These are phyloP conservation scores for Yamadazyma atlantica DNA, from an alignment of 1,139 yeast species.

Conservation along the genomic window DNA sequence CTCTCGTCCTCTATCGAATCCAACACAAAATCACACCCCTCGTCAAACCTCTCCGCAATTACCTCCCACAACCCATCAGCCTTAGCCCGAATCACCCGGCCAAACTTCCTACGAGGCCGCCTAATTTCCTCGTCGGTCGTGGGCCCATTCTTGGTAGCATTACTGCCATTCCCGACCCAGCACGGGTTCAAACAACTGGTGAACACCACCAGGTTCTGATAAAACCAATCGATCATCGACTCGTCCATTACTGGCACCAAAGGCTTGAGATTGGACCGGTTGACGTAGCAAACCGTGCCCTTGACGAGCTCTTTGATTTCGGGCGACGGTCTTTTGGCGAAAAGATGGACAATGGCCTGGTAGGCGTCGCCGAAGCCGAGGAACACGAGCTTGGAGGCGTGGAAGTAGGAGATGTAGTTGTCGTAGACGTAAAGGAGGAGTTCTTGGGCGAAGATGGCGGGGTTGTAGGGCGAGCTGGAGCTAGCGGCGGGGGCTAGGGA, in stretches of 20 bases:
- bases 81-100: slow-evolving; percentile 76
- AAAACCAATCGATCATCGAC: slow-evolving; percentile 87
- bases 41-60: slow-evolving; percentile 79
- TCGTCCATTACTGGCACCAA: slow-evolving; percentile 88
- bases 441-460: slow-evolving; percentile 73
- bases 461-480: slow-evolving; percentile 43
- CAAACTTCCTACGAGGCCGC: slow-evolving; percentile 85
- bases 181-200: slow-evolving; percentile 73
- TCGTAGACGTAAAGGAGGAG: slow-evolving; percentile 84
- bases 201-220: slow-evolving; percentile 79
- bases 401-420: slow-evolving; percentile 76
- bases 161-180: slow-evolving; percentile 53
- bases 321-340: slow-evolving; percentile 70
- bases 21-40: slow-evolving; percentile 77
- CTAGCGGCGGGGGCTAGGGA: slow-evolving; percentile 27
- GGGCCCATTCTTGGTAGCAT: slow-evolving; percentile 20
- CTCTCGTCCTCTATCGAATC: slow-evolving; percentile 77
- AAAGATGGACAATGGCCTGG: slow-evolving; percentile 80
- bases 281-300: slow-evolving; percentile 73
- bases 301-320: slow-evolving; percentile 63
- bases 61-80: slow-evolving; percentile 75
- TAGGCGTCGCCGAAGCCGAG: slow-evolving; percentile 91
- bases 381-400: slow-evolving; percentile 68
- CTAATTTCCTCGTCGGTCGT: slow-evolving; percentile 42
- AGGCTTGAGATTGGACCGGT: slow-evolving; percentile 65